These are phyloP conservation scores for Ogataea ganodermae DNA, from an alignment of 805 yeast species.

Conservation along the genomic window DNA sequence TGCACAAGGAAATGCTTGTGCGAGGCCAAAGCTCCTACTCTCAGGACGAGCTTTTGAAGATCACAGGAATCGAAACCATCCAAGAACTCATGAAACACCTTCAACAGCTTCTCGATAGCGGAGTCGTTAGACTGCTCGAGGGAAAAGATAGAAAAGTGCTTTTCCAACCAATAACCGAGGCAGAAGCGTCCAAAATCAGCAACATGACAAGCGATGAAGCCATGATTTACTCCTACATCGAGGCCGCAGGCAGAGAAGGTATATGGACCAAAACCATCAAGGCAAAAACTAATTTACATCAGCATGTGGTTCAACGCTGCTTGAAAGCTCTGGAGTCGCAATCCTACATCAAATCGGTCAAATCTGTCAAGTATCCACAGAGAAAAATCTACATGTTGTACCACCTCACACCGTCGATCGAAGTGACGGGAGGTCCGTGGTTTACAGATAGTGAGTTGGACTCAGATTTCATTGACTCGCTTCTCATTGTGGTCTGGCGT, in stretches of 20 bases:
- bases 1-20: conserved; percentile 67
- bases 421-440: conserved; percentile 99
- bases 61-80: conserved; percentile 45
- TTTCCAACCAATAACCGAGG: conserved; percentile 71
- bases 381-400: conserved; percentile 95
- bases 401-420: conserved; percentile 89
- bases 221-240: conserved; percentile 86
- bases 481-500: conserved; percentile 84
- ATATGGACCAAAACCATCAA: conserved; percentile 93
- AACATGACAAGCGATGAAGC: conserved; percentile 87
- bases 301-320: conserved; percentile 84
- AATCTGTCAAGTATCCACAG: conserved; percentile 87
- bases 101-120: conserved; percentile 47
- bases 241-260: conserved; percentile 92
- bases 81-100: conserved; percentile 43
- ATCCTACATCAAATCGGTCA: conserved; percentile 83
- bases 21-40: conserved; percentile 52
- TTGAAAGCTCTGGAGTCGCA: conserved; percentile 78
- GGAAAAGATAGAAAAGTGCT: conserved; percentile 59
- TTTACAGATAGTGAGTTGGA: conserved; percentile 95
- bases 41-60: conserved; percentile 66
- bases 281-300: conserved; percentile 85
- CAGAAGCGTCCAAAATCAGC: conserved; percentile 76
- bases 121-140: conserved; percentile 68
- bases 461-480: conserved; percentile 85